Percentiles rank a stretch among this genome's conserved stretches.
These are phyloP conservation scores for Protomyces macrosporus DNA, from an alignment of 1,139 yeast species.

Conservation along the genomic window DNA sequence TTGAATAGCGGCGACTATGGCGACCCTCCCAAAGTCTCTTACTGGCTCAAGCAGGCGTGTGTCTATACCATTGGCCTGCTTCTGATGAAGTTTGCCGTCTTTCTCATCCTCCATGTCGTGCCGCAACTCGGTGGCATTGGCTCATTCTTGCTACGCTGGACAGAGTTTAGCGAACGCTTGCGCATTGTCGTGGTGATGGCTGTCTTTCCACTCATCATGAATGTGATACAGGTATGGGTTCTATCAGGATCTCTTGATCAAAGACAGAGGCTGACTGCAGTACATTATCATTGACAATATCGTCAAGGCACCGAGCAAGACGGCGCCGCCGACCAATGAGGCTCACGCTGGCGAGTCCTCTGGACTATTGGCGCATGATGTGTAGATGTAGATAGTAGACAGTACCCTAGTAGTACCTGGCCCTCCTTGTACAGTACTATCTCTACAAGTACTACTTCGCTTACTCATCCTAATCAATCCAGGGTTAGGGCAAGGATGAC, in stretches of 20 bases:
- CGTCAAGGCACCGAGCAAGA: conserved; percentile 40
- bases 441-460: too few relatives aligned
- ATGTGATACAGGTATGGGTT: conserved; percentile 11
- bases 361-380: not conserved
- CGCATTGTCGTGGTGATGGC: conserved; percentile 85
- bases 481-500: too few relatives aligned
- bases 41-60: conserved; percentile 67
- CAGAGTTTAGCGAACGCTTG: conserved; percentile 69
- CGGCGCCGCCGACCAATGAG: not conserved
- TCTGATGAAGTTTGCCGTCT: conserved; percentile 53
- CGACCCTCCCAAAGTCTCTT: conserved; percentile 52
- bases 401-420: too few relatives aligned
- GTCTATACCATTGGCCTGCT: conserved; percentile 59
- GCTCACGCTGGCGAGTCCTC: not conserved
- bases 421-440: too few relatives aligned
- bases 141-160: conserved; percentile 64
- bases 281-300: conserved; percentile 81
- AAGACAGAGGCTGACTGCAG: conserved; percentile 46
- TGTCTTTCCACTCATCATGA: conserved; percentile 56
- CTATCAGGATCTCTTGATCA: conserved; percentile 41
- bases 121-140: conserved; percentile 55
- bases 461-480: too few relatives aligned
- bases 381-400: too few relatives aligned
- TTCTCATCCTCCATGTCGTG: conserved; percentile 53
- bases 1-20: conserved; percentile 86